Evolutionary conservation across 768 basidiomycete genomes (phyloP), one percentile per base, ranked within the genome.

Genomic region (Collybia mongolica): DNA sequence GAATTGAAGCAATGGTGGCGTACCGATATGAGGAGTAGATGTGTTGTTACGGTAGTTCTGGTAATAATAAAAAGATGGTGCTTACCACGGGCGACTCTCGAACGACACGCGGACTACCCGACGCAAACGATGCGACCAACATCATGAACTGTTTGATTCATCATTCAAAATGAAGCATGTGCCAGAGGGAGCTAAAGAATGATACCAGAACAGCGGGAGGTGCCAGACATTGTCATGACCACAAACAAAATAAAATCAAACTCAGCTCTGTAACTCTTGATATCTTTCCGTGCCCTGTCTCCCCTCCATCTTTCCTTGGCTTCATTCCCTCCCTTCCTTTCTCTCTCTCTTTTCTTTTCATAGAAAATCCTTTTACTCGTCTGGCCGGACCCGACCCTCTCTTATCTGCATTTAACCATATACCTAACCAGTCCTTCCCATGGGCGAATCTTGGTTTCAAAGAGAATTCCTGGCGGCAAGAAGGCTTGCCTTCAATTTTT

Each of bases 1-100:
- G 92, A 49, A 91, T 99, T 63, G 91, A 98, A 66, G 93, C 95
- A 5, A 92, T 98, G 90, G 96, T 98, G 41, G 94, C 95, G 4
- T 98, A 98, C 74, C 82, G 94, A 32, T 94, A 93, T 55, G 93
- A 93, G 52, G 89, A 88, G 57, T 90, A 75, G 63, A 48, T 32
- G 51, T 46, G 45, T 49, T 35, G n/a, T n/a, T n/a, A n/a, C n/a
- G 19, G 18, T 8, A 14, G 15, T 26, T 9, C 26, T 12, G 42
- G 26, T 11, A 41, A 3, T 23, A 42, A 2, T 42, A 23, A 19
- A 22, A 15, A 23, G 41, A 23, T 42, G 12, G 18, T 18, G 20
- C 14, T 14, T 11, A 32, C 14, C 32, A 3, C 11, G 11, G 32
- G 7, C 32, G 32, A 32, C 32, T 32, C 32, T 32, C 9, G 32